Evolutionary conservation across 2,329 filamentous ascomycete genomes (phyloP).

Genomic region (Hypoxylon sp.): DNA sequence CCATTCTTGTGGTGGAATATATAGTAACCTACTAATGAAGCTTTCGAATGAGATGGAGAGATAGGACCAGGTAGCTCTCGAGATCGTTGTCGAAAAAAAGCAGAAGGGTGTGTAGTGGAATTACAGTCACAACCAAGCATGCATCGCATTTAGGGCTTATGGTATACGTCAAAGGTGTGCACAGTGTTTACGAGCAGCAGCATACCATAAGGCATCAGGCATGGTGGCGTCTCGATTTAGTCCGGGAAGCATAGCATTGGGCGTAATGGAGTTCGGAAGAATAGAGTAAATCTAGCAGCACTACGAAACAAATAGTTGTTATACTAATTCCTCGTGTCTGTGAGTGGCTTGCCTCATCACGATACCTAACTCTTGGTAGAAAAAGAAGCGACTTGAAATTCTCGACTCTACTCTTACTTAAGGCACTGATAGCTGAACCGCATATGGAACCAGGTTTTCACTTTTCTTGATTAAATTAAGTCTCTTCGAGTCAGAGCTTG

Average conservation of each 20-base stretch:
- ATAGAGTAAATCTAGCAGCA: slow-evolving; percentile 9
- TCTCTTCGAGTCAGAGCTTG: too few relatives aligned
- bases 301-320: slow-evolving; percentile 20
- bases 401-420: too few relatives aligned
- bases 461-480: too few relatives aligned
- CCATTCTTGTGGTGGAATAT: neutral
- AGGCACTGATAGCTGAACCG: too few relatives aligned
- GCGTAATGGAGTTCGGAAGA: slow-evolving; percentile 31
- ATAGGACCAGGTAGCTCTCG: neutral
- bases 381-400: too few relatives aligned
- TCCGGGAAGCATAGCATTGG: slow-evolving; percentile 26
- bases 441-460: too few relatives aligned
- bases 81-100: neutral
- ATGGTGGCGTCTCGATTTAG: slow-evolving; percentile 31
- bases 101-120: neutral
- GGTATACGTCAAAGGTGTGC: neutral
- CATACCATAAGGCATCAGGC: slow-evolving; percentile 19
- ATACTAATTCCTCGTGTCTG: too few relatives aligned
- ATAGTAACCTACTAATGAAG: neutral
- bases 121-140: slow-evolving; percentile 6
- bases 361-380: too few relatives aligned
- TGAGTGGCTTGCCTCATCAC: too few relatives aligned
- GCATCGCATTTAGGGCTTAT: slow-evolving; percentile 15
- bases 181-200: slow-evolving; percentile 9
- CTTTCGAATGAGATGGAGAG: neutral